Evolutionary conservation across 176 grass and related monocot species (phyloP), one percentile per base, ranked within the genome.

Genomic region (Avena insularis): DNA sequence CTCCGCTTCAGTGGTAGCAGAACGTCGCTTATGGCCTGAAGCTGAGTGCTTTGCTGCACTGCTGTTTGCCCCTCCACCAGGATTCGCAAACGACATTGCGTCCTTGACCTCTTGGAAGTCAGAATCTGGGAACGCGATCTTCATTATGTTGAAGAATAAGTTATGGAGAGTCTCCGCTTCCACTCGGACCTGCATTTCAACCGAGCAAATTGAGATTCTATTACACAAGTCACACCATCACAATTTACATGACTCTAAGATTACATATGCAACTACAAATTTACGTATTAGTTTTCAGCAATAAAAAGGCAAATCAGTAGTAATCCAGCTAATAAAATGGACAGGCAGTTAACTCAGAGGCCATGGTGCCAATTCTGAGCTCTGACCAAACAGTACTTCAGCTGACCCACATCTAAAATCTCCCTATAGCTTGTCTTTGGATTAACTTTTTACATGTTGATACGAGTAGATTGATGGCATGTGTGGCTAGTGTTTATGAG

Each of bases 141-240:
- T 99, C 97, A 99, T 93, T 72, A 94, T 97, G 36, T 96, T 91
- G 85, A 99, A 99, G 79, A 99, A 99, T 75, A 99, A 71, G 69
- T 49, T 90, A 70, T 97, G 92, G 61, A 99, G 87, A 57, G 91
- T 94, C 80, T 92, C 94, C 9, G 92, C 94, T 89, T 99, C 97
- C 58, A 90, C 72, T 8, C 87, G 81, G 21, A 97, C 87, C 97
- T 99, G 92, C 84, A 81, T 70, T 62, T 86, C 13, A 4, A 67
- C 57, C 60, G 31, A 86, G 19, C 19, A 70, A 65, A 81, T 84
- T 64, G 65, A 77, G 36, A 81, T 63, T 59, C 27, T 80, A 23
- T 49, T 1, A 72, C 46, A 12, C 21, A 23, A 78, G 12, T 38
- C 29, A 43, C 77, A 21, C 6, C 10, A 3, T 2, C 21, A 77